These are phyloP conservation scores for Smallanthus sonchifolius DNA, from an alignment of 129 eudicot genomes.

Conservation along the genomic window DNA sequence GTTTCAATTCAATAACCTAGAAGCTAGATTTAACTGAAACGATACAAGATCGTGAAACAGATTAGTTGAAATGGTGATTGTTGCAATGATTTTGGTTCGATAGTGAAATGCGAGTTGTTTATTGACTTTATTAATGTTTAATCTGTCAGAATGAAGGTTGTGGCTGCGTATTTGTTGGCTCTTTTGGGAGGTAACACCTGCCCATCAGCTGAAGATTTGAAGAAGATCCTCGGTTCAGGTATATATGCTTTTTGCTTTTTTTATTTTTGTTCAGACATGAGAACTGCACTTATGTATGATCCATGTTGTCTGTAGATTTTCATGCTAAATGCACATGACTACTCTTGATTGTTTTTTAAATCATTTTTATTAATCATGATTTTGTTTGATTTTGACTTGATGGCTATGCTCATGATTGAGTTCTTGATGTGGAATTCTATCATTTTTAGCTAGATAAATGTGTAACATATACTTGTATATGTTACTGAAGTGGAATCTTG, in stretches of 20 bases:
- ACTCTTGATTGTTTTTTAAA: neutral
- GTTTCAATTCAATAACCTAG: neutral
- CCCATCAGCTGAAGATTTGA: conserved; percentile 36
- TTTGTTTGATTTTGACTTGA: neutral
- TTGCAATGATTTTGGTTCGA: neutral
- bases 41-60: neutral
- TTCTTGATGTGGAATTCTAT: neutral
- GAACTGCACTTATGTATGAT: neutral
- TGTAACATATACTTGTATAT: neutral
- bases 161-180: conserved; percentile 41
- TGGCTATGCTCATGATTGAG: neutral
- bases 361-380: neutral
- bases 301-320: neutral
- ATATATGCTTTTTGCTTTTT: neutral
- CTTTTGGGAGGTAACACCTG: conserved; percentile 40
- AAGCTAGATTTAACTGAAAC: neutral
- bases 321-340: neutral
- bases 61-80: neutral
- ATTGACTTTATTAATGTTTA: neutral
- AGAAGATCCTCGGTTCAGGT: conserved; percentile 45
- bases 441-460: too few species aligned
- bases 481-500: too few species aligned
- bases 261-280: too few species aligned
- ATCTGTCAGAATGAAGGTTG: conserved; percentile 34
- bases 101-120: neutral